Evolutionary conservation across 1,284 basidiomycete species (phyloP).

Genomic region (Ganoderma leucocontextum): DNA sequence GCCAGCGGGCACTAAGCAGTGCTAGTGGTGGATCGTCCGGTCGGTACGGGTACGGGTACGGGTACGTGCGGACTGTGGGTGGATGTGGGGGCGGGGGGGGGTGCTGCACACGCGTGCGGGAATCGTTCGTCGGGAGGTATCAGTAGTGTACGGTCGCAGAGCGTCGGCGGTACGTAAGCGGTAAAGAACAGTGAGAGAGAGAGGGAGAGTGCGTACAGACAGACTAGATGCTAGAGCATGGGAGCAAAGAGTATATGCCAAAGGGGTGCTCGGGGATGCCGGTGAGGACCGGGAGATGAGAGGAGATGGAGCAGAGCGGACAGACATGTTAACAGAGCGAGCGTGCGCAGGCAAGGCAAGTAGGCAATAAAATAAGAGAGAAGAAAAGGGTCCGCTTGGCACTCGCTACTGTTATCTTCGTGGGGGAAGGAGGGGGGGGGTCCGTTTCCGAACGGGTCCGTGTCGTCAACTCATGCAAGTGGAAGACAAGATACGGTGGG

Average conservation of each 20-base stretch:
- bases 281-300: no score
- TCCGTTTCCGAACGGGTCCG: no score
- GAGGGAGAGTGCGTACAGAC: not conserved
- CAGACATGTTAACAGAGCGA: not conserved
- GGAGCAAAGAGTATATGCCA: not conserved
- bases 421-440: no score
- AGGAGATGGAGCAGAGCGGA: not conserved
- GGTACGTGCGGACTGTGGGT: not conserved
- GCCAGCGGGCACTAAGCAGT: no score
- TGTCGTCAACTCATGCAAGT: not conserved
- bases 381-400: not conserved
- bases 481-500: not conserved
- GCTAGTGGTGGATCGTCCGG: not conserved
- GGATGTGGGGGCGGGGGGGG: not conserved
- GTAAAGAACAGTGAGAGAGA: not conserved
- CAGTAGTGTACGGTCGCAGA: not conserved
- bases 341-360: not conserved
- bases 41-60: not conserved
- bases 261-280: not conserved
- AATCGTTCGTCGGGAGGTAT: slow-evolving; percentile 4
- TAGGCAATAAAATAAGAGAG: slow-evolving; percentile 1
- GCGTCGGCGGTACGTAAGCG: not conserved
- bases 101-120: not conserved
- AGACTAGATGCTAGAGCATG: not conserved
- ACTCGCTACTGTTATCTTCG: not conserved